These are phyloP conservation scores for Globisporangium iwayamae DNA, from an alignment of 352 stramenopile genomes.

Conservation along the genomic window DNA sequence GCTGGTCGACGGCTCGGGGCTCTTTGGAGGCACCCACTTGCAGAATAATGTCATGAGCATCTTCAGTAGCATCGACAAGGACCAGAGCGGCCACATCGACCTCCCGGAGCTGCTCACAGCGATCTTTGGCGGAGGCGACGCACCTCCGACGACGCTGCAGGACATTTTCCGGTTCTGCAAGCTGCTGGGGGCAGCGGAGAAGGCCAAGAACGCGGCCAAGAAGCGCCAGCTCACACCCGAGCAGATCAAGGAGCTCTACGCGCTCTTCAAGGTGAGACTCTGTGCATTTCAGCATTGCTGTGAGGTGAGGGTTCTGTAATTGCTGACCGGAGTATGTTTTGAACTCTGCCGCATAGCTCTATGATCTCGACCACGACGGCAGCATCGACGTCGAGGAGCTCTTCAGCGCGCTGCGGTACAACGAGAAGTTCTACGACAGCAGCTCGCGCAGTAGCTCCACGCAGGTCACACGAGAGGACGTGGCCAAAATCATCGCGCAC, in stretches of 20 bases:
- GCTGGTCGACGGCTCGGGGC: constrained; percentile 47
- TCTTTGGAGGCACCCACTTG: constrained; percentile 60
- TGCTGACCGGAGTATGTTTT: not conserved
- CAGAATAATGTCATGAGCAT: constrained; percentile 72
- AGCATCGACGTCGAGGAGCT: constrained; percentile 70
- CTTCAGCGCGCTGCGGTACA: constrained; percentile 60
- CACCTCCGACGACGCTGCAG: constrained; percentile 29
- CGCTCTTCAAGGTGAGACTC: constrained; percentile 45
- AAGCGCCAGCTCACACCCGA: constrained; percentile 53
- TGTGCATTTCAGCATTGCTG: constrained; percentile 4
- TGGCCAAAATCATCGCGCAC: constrained; percentile 66
- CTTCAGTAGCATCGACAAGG: constrained; percentile 72
- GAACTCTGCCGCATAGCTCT: constrained; percentile 25
- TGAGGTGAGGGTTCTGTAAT: not conserved
- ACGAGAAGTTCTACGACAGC: constrained; percentile 67
- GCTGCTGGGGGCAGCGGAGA: constrained; percentile 51
- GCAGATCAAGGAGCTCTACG: constrained; percentile 55
- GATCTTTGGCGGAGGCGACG: constrained; percentile 45
- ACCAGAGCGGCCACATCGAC: constrained; percentile 76
- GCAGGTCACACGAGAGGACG: constrained; percentile 52
- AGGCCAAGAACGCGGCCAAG: constrained; percentile 32
- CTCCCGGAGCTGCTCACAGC: constrained; percentile 54
- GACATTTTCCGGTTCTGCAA: constrained; percentile 58
- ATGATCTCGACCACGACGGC: constrained; percentile 64
- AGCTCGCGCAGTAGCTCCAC: constrained; percentile 23